Evolutionary conservation across 2,329 filamentous ascomycete species (phyloP).

Genomic region (Penicillium capsulatum): DNA sequence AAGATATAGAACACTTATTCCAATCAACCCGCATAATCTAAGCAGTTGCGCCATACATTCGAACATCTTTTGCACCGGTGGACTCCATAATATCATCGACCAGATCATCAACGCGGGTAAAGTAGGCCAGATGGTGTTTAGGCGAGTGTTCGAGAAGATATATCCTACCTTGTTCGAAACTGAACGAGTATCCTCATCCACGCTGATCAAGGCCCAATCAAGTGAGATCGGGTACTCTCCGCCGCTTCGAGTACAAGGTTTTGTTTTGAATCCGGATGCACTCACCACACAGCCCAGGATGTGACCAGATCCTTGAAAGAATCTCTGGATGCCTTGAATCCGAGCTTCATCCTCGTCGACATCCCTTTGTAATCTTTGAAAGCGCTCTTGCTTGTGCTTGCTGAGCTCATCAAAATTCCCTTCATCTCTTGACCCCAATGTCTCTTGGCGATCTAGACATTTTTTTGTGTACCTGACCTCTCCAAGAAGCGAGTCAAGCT

Average conservation of each 20-base stretch:
- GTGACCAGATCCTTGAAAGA: neutral
- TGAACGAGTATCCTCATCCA: neutral
- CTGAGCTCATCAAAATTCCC: neutral
- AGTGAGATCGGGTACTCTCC: neutral
- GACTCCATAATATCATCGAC: neutral
- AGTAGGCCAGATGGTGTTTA: constrained; percentile 1
- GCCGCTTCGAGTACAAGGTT: neutral
- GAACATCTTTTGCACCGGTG: constrained; percentile 3
- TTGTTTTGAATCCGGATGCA: neutral
- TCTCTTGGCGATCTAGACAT: neutral
- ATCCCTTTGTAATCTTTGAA: neutral
- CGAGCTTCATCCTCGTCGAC: neutral
- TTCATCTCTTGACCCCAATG: neutral
- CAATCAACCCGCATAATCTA: no score
- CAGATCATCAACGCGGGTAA: constrained; percentile 2
- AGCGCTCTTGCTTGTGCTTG: neutral
- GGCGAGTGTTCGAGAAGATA: neutral
- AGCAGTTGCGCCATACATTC: constrained; percentile 1
- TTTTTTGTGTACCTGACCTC: neutral
- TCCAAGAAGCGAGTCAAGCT: neutral
- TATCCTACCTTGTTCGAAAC: constrained; percentile 1
- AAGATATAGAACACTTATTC: no score
- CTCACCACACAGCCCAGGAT: neutral
- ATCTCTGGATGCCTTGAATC: neutral
- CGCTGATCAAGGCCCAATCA: neutral